These are phyloP conservation scores for Termitomyces eurrhizus DNA, from an alignment of 768 basidiomycete genomes.

Conservation along the genomic window DNA sequence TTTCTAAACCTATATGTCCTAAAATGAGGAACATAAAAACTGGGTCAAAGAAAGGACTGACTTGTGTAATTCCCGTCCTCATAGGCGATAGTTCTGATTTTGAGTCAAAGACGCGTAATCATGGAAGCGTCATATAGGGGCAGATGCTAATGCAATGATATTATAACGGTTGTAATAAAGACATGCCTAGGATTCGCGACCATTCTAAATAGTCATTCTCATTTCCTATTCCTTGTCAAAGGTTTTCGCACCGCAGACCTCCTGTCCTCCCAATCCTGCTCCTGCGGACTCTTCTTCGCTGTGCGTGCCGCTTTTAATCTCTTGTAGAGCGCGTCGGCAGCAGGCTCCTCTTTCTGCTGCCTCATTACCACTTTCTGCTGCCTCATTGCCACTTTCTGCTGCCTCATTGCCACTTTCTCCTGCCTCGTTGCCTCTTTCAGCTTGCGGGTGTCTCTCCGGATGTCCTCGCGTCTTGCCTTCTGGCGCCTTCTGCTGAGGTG, in stretches of 20 bases:
- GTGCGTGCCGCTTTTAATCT: not conserved
- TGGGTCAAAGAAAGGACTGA: not conserved
- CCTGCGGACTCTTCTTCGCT: not conserved
- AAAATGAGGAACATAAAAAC: not conserved
- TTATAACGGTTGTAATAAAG: not conserved
- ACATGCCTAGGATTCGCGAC: not conserved
- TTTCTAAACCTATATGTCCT: not conserved
- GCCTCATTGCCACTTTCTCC: too few species aligned
- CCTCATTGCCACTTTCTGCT: too few species aligned
- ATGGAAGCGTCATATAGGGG: too few species aligned
- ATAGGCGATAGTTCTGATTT: not conserved
- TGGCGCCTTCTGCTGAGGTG: conserved; percentile 57
- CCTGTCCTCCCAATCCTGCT: not conserved
- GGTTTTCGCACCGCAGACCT: not conserved
- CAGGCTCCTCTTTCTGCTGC: conserved; percentile 3
- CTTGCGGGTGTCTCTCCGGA: conserved; percentile 37
- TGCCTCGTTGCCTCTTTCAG: conserved; percentile 20
- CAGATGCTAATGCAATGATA: not conserved
- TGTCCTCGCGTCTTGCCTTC: conserved; percentile 40
- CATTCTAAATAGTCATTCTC: not conserved
- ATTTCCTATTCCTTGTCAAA: not conserved
- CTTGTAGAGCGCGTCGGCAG: not conserved
- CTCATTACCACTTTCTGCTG: conserved; percentile 10
- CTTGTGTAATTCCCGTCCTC: not conserved
- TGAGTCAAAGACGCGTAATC: not conserved